Evolutionary conservation across 441 rosid genomes (phyloP), one percentile per base, ranked within the genome.

Genomic region (Biscutella laevigata): DNA sequence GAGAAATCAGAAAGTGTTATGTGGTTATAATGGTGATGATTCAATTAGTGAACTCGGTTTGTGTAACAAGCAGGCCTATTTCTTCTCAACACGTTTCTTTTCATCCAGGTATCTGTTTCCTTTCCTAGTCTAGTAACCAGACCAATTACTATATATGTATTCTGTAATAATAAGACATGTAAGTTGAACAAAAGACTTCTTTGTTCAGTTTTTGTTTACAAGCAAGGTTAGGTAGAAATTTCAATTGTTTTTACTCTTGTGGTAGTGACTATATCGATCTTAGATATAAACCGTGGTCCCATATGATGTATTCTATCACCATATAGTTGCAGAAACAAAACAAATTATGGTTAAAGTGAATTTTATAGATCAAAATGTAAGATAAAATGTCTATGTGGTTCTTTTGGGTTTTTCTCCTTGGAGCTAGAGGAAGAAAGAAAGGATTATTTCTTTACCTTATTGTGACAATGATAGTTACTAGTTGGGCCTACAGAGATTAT

Each of bases 41-140:
- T 47, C 79, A 71, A 36, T 37, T 68, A 22, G 48, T 48, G 71
- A 62, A 66, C 19, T 70, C 57, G 64, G 66, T 70, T 49, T 66
- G 67, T 44, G 72, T 67, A 50, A 64, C 71, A 42, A 66, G 78
- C 67, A 72, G 80, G 60, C 68, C 74, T 68, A 66, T 70, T 64
- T 56, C 71, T 44, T 39, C 74, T 25, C 68, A 30, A 54, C 49
- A 67, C 47, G 76, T 35, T 57, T 5, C 43, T 46, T 36, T 36
- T 40, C 16, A 28, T 52, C 73, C 71, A 69, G 78, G 81, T 80
- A 37, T 30, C 22, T 16, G 3, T 14, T 19, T 17, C n/a, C n/a
- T n/a, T 60, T 29, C 50, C 21, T 9, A 16, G 4, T 29, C 21
- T 9, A 44, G 22, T 47, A 11, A 46, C 41, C 21, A 38, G 16